Evolutionary conservation across 2,329 filamentous ascomycete genomes (phyloP).

Genomic region (Paramyrothecium sp.): DNA sequence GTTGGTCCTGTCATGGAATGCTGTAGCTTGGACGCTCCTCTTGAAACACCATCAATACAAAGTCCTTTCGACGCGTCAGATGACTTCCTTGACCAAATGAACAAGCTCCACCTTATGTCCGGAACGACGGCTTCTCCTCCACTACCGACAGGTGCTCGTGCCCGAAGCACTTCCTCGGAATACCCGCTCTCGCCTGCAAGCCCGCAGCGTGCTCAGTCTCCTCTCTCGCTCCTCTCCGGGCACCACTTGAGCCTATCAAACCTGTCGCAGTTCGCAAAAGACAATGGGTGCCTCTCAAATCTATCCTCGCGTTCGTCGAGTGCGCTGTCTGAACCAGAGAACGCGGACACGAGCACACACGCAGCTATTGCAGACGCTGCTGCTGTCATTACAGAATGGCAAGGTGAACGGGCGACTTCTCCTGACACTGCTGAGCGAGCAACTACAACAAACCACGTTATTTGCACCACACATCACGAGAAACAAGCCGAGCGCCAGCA

Average conservation of each 20-base stretch:
- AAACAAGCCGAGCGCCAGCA: conserved; percentile 12
- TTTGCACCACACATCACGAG: no score
- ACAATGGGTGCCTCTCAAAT: conserved; percentile 25
- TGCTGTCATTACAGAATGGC: conserved; percentile 21
- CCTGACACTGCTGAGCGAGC: not conserved
- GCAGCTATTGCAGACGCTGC: conserved; percentile 21
- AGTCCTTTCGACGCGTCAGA: no score
- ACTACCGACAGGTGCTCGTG: not conserved
- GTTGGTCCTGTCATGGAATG: no score
- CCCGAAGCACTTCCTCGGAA: conserved; percentile 28
- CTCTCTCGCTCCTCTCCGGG: conserved; percentile 13
- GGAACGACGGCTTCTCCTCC: not conserved
- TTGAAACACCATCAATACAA: no score
- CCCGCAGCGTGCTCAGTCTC: conserved; percentile 23
- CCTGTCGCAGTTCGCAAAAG: conserved; percentile 24
- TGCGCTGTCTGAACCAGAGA: conserved; percentile 7
- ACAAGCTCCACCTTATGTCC: not conserved
- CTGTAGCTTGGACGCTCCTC: no score
- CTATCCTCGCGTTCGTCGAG: conserved; percentile 25
- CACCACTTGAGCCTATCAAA: conserved; percentile 24
- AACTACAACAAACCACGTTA: no score
- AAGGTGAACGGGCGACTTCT: conserved; percentile 20
- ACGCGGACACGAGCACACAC: conserved; percentile 11
- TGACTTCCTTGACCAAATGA: no score
- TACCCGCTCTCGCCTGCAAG: conserved; percentile 22